Evolutionary conservation across 2,329 filamentous ascomycete species (phyloP).

Genomic region (Talaromyces atroroseus): DNA sequence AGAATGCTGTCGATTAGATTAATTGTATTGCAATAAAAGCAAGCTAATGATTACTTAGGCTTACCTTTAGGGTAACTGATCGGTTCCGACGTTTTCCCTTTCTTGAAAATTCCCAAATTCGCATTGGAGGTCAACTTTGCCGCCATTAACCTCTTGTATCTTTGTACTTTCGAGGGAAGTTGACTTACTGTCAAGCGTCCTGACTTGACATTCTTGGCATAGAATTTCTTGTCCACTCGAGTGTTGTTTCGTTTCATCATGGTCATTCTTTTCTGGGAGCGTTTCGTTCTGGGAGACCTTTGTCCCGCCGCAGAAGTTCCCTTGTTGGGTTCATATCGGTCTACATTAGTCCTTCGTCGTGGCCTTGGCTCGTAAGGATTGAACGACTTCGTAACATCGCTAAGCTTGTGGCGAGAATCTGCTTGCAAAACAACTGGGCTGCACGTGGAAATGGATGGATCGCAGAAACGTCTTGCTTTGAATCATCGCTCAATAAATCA

Average conservation of each 20-base stretch:
- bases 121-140: slow-evolving; percentile 21
- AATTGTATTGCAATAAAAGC: neutral
- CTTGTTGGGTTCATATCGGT: slow-evolving; percentile 49
- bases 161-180: neutral
- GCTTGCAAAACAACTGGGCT: neutral
- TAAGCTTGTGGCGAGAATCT: neutral
- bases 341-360: slow-evolving; percentile 52
- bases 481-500: neutral
- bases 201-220: slow-evolving; percentile 49
- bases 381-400: neutral
- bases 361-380: slow-evolving; percentile 45
- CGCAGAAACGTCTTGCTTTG: neutral
- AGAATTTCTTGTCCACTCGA: slow-evolving; percentile 51
- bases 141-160: neutral
- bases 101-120: slow-evolving; percentile 31
- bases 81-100: slow-evolving; percentile 30
- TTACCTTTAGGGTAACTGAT: slow-evolving; percentile 20
- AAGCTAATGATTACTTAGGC: neutral
- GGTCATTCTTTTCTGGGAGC: slow-evolving; percentile 20
- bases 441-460: neutral
- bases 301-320: neutral
- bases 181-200: slow-evolving; percentile 49
- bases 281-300: neutral
- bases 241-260: slow-evolving; percentile 27
- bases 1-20: neutral